Conservation (phyloP, 2,329 filamentous ascomycete species). For the Trichophyton benhamiae region DNA sequence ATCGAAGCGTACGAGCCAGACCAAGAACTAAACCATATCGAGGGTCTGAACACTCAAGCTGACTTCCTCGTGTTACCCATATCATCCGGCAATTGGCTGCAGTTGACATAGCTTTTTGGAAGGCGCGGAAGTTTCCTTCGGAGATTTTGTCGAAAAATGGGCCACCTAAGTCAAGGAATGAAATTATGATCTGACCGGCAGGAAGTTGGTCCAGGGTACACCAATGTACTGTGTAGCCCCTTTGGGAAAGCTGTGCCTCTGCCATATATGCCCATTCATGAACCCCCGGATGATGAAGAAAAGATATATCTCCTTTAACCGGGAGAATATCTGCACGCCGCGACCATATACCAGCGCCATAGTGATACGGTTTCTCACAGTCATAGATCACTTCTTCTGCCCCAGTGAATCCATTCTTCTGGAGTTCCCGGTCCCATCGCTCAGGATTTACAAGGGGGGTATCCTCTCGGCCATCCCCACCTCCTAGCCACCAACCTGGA, state of each 20-base stretch:
- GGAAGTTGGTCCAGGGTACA: background rate
- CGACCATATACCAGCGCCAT: background rate
- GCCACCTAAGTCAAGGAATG: background rate
- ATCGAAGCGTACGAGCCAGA: slow-evolving; percentile 6
- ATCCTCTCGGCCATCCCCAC: background rate
- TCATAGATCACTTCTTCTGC: background rate
- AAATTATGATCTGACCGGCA: background rate
- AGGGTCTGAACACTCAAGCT: slow-evolving; percentile 7
- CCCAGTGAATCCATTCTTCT: slow-evolving; percentile 4
- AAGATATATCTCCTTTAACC: background rate
- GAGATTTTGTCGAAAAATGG: background rate
- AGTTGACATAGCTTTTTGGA: background rate
- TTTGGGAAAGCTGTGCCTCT: background rate
- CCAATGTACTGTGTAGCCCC: background rate
- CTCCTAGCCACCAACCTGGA: slow-evolving; percentile 10
- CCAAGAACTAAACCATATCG: slow-evolving; percentile 2
- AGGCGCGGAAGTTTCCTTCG: slow-evolving; percentile 13
- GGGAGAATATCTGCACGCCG: background rate
- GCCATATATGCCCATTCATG: background rate
- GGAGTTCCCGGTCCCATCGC: slow-evolving; percentile 6
- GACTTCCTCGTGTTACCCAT: slow-evolving; percentile 9
- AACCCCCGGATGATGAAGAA: background rate
- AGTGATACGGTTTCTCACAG: background rate
- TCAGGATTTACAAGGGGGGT: background rate
- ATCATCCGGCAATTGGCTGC: background rate